Percentiles rank a stretch among this genome's conserved stretches.
Evolutionary conservation across 441 rosid genomes (phyloP).

Genomic region (Arabidopsis hybrid): DNA sequence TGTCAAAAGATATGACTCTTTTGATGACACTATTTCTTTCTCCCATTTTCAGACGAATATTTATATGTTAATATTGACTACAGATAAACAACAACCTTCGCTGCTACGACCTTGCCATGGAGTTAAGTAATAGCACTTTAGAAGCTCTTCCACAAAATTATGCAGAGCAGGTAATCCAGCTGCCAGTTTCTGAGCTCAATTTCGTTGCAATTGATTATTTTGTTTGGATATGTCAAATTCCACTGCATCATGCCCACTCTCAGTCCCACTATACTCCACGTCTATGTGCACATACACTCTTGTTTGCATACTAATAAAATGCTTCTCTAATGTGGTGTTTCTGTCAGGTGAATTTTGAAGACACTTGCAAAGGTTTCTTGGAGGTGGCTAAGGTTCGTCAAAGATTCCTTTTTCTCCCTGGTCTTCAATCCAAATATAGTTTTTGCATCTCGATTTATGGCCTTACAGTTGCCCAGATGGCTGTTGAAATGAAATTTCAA

Average conservation of each 20-base stretch:
- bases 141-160: conserved; percentile 98
- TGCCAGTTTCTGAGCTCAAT: conserved; percentile 13
- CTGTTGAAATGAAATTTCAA: conserved; percentile 25
- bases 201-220: conserved; percentile 11
- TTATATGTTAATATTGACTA: conserved; percentile 32
- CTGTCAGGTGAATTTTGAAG: conserved; percentile 96
- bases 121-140: conserved; percentile 84
- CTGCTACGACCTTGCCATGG: conserved; percentile 99
- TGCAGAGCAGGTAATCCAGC: conserved; percentile 79
- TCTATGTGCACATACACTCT: not conserved
- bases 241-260: conserved; percentile 22
- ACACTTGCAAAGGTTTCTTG: conserved; percentile 98
- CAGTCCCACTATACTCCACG: conserved; percentile 20
- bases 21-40: conserved; percentile 25
- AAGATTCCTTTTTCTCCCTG: conserved; percentile 8
- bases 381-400: conserved; percentile 92
- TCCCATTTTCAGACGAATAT: conserved; percentile 18
- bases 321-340: conserved; percentile 31
- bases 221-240: conserved; percentile 22
- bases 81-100: conserved; percentile 99
- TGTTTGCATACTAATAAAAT: conserved; percentile 29
- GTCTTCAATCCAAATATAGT: conserved; percentile 6
- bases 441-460: conserved; percentile 10
- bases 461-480: conserved; percentile 25
- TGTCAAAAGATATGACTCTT: conserved; percentile 44